These are phyloP conservation scores for Gonapodya prolifera DNA, from an alignment of 192 early-diverging fungal genomes.

Conservation along the genomic window DNA sequence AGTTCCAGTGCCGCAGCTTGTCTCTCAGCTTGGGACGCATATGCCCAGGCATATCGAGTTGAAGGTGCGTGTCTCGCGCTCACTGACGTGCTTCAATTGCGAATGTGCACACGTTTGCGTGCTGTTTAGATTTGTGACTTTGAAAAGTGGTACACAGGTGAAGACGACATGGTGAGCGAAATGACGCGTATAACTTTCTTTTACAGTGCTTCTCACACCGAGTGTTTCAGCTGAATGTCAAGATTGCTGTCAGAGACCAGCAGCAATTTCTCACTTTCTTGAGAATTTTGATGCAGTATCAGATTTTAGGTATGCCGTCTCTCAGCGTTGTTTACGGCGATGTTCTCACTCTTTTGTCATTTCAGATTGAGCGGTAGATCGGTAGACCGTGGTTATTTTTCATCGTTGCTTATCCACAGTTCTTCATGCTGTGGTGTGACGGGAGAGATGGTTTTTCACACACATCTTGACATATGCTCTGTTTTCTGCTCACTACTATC, in stretches of 20 bases:
- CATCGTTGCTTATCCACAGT: no score
- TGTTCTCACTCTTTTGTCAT: no score
- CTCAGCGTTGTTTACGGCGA: no score
- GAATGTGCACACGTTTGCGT: neutral
- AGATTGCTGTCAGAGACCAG: neutral
- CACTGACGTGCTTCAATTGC: neutral
- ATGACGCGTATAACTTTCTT: neutral
- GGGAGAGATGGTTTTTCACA: no score
- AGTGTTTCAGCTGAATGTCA: neutral
- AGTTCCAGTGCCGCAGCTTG: neutral
- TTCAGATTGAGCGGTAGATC: no score
- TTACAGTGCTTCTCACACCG: neutral
- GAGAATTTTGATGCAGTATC: neutral
- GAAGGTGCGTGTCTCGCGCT: neutral
- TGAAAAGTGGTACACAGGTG: neutral
- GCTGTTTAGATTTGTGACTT: neutral
- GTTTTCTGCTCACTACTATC: no score
- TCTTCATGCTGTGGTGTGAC: no score
- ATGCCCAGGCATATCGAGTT: neutral
- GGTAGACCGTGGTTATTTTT: no score
- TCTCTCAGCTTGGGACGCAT: neutral
- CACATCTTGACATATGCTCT: no score
- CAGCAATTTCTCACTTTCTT: neutral
- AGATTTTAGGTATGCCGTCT: no score
- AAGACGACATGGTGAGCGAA: neutral